phyloP scores from a whole-genome alignment of 441 rosid genomes.

The Raphanus hybrid region DNA sequence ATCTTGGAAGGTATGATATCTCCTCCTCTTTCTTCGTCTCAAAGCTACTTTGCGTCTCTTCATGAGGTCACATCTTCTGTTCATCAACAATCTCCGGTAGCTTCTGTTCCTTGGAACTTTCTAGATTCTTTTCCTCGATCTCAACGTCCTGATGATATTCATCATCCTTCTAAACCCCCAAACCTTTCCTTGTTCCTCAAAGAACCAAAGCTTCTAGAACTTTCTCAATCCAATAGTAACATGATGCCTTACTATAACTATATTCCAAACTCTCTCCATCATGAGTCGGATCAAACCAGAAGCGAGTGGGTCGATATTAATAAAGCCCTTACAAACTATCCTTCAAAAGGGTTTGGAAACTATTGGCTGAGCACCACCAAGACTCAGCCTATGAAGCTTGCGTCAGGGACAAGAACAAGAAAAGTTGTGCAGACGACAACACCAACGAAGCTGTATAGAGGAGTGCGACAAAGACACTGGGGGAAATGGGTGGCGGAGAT shows the following conservation, averaged over 20 bases:
- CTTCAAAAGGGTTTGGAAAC: slow-evolving; percentile 51
- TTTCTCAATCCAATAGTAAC: slow-evolving; percentile 32
- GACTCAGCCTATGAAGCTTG: slow-evolving; percentile 71
- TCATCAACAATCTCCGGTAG: slow-evolving; percentile 37
- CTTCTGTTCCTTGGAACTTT: slow-evolving; percentile 62
- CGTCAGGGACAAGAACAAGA: slow-evolving; percentile 43
- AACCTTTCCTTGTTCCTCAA: slow-evolving; percentile 64
- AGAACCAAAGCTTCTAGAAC: slow-evolving; percentile 49
- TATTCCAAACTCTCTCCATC: slow-evolving; percentile 26
- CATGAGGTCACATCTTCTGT: slow-evolving; percentile 32
- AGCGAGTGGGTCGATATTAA: slow-evolving; percentile 58
- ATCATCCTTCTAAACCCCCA: slow-evolving; percentile 51
- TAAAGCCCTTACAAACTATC: slow-evolving; percentile 40
- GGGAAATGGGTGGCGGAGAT: slow-evolving; percentile 96
- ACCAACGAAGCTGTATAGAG: slow-evolving; percentile 73
- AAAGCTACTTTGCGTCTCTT: slow-evolving; percentile 38
- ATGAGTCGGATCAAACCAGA: slow-evolving; percentile 22
- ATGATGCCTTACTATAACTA: slow-evolving; percentile 28
- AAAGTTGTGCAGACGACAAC: slow-evolving; percentile 39
- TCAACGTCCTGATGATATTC: slow-evolving; percentile 49
- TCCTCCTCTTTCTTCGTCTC: slow-evolving; percentile 39
- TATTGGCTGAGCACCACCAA: slow-evolving; percentile 62
- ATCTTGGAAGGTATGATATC: slow-evolving; percentile 51
- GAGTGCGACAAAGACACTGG: slow-evolving; percentile 93
- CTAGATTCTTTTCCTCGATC: slow-evolving; percentile 56